phyloP scores from a whole-genome alignment of 148 eudicot genomes.

The Rheum nobile region DNA sequence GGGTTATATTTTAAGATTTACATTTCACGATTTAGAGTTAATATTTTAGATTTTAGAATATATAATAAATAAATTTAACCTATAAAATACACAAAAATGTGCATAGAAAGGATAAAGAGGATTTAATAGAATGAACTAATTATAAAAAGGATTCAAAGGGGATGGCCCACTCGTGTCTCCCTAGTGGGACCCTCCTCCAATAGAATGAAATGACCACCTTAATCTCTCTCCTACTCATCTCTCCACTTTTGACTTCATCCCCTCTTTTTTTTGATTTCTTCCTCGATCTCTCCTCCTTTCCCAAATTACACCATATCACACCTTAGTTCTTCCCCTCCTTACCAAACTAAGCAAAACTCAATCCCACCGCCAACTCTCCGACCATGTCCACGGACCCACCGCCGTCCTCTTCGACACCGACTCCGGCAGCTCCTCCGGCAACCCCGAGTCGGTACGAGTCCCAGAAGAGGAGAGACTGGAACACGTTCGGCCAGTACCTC shows the following conservation, averaged over 20 bases:
- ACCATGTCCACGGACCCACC: neutral
- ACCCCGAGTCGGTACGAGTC: slow-evolving; percentile 64
- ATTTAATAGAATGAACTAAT: neutral
- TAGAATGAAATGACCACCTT: slow-evolving; percentile 27
- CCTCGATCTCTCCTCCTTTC: neutral
- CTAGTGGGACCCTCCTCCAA: slow-evolving; percentile 8
- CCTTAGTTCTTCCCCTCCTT: slow-evolving; percentile 15
- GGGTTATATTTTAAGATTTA: too few relatives aligned
- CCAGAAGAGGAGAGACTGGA: slow-evolving; percentile 73
- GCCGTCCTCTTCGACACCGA: neutral
- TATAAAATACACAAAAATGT: too few relatives aligned
- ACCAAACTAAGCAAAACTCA: neutral
- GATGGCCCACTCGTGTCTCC: slow-evolving; percentile 3
- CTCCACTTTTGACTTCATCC: slow-evolving; percentile 18
- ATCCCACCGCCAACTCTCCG: neutral
- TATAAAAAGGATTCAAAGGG: neutral
- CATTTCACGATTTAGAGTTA: too few relatives aligned
- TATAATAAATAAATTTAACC: too few relatives aligned
- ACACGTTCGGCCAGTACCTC: slow-evolving; percentile 79
- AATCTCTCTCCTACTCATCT: slow-evolving; percentile 11
- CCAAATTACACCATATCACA: slow-evolving; percentile 6
- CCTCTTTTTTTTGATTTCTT: slow-evolving; percentile 6
- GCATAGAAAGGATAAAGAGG: too few relatives aligned
- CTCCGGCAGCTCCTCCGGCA: neutral
- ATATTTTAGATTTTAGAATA: too few relatives aligned